A percentile compares a stretch with the other conserved stretches of the same genome.
These are phyloP conservation scores for Ochetophila trinervis DNA, from an alignment of 306 rosid genomes.

Conservation along the genomic window DNA sequence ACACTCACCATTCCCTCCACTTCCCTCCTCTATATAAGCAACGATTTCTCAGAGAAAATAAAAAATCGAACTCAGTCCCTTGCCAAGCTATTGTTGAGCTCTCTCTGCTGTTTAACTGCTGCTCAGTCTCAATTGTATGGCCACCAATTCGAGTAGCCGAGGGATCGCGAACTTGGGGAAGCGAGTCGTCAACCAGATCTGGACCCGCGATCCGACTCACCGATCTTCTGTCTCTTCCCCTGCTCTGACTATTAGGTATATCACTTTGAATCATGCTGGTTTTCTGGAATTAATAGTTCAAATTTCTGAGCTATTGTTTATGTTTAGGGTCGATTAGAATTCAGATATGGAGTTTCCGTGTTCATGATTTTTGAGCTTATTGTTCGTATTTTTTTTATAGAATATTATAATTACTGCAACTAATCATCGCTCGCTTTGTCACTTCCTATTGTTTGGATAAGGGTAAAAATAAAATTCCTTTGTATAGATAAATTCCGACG, in stretches of 20 bases:
- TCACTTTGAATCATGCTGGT: not conserved
- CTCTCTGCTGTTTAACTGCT: too few relatives aligned
- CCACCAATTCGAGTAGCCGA: constrained; percentile 86
- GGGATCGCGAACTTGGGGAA: constrained; percentile 69
- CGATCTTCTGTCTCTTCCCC: constrained; percentile 23
- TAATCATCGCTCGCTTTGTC: too few relatives aligned
- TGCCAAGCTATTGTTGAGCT: not conserved
- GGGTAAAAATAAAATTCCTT: too few relatives aligned
- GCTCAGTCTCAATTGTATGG: constrained; percentile 49
- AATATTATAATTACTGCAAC: too few relatives aligned
- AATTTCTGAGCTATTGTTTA: too few relatives aligned
- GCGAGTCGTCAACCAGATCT: constrained; percentile 61
- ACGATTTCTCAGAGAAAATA: not conserved
- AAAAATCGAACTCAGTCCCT: not conserved
- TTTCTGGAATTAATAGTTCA: not conserved
- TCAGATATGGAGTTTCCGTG: not conserved
- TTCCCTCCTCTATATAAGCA: not conserved
- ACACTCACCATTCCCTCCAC: not conserved
- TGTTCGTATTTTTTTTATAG: too few relatives aligned
- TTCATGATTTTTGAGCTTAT: not conserved
- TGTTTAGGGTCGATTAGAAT: not conserved
- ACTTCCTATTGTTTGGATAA: too few relatives aligned
- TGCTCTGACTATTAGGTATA: constrained; percentile 42
- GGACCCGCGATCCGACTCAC: constrained; percentile 37
- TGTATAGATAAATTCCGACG: too few relatives aligned